Conservation (phyloP, 768 basidiomycete species). For the Lanmaoa pseudosensibilis region DNA sequence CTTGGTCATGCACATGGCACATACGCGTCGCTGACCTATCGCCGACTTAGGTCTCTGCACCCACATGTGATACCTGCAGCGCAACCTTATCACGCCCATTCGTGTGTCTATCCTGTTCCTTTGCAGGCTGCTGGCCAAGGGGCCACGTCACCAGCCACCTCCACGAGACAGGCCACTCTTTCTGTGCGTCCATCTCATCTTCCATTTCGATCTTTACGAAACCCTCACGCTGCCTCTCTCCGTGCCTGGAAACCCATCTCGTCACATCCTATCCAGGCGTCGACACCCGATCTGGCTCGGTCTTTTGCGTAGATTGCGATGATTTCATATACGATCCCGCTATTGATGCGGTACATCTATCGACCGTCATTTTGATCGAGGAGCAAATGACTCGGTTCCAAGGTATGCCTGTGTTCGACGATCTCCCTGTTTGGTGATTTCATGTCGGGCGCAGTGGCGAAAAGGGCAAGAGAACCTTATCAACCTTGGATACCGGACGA, state of each 20-base stretch:
- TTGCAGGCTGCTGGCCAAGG: constrained; percentile 66
- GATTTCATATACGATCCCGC: constrained; percentile 68
- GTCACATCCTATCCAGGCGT: constrained; percentile 49
- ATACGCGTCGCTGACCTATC: neutral
- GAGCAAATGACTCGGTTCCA: constrained; percentile 62
- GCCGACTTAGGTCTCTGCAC: constrained; percentile 47
- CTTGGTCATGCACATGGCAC: neutral
- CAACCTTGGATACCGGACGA: constrained; percentile 48
- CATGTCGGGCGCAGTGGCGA: constrained; percentile 31
- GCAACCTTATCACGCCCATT: constrained; percentile 60
- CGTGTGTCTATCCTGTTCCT: constrained; percentile 71
- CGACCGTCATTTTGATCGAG: constrained; percentile 51
- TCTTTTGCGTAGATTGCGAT: constrained; percentile 73
- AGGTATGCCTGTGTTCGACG: constrained; percentile 20
- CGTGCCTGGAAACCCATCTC: neutral
- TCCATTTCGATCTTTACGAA: neutral
- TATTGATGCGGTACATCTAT: constrained; percentile 48
- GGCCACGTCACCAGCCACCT: constrained; percentile 62
- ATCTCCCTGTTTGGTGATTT: neutral
- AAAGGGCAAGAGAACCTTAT: constrained; percentile 47
- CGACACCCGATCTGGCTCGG: constrained; percentile 69
- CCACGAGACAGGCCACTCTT: constrained; percentile 53
- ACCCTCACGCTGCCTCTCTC: neutral
- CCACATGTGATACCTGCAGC: constrained; percentile 63
- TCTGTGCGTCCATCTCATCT: constrained; percentile 51